Evolutionary conservation across 768 basidiomycete genomes (phyloP).

Genomic region (Dacryopinax spathularia): DNA sequence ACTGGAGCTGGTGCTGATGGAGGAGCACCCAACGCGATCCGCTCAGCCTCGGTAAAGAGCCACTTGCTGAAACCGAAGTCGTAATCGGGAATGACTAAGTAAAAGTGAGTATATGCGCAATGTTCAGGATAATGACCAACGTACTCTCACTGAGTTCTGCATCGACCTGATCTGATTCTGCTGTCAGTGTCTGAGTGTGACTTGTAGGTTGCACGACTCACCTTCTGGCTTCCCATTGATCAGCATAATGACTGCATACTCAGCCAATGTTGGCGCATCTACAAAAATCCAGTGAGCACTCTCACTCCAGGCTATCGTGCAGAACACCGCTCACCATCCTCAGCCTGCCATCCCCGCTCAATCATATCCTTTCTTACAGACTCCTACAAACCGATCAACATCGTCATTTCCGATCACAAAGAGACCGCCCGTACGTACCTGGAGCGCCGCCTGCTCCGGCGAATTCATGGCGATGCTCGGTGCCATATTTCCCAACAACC

Average conservation of each 20-base stretch:
- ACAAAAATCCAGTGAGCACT: not conserved
- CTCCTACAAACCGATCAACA: not conserved
- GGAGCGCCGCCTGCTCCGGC: not conserved
- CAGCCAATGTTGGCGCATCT: slow-evolving; percentile 39
- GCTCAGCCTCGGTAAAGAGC: slow-evolving; percentile 64
- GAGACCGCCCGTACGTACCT: not conserved
- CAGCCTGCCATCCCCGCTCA: not conserved
- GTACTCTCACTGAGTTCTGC: slow-evolving; percentile 70
- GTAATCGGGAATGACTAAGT: slow-evolving; percentile 23
- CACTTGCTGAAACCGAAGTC: slow-evolving; percentile 78
- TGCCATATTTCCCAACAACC: not conserved
- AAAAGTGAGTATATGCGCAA: not conserved
- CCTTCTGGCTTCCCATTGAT: slow-evolving; percentile 64
- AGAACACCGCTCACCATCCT: not conserved
- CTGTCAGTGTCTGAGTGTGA: slow-evolving; percentile 5
- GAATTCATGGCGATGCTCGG: not conserved
- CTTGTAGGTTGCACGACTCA: slow-evolving; percentile 34
- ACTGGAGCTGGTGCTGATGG: slow-evolving; percentile 34
- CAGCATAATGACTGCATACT: slow-evolving; percentile 90
- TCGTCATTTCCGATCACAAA: not conserved
- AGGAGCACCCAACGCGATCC: slow-evolving; percentile 13
- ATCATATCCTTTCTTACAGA: not conserved
- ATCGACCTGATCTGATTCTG: slow-evolving; percentile 60
- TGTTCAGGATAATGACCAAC: slow-evolving; percentile 33
- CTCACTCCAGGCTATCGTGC: not conserved